Conservation (phyloP, 768 basidiomycete genomes). For the Agrocybe praecox region DNA sequence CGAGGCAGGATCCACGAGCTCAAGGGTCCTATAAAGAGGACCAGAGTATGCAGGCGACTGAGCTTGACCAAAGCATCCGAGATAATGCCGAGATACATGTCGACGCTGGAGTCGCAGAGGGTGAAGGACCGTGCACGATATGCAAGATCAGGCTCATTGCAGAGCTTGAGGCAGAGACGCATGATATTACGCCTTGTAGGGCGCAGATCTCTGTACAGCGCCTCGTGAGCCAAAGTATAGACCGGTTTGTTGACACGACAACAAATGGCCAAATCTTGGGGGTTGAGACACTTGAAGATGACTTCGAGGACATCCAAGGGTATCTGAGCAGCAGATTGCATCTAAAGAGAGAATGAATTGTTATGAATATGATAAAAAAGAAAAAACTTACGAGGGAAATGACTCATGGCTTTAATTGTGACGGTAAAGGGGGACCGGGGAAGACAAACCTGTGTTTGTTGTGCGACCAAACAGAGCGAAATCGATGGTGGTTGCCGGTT, state of each 20-base stretch:
- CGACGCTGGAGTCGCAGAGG: slow-evolving; percentile 15
- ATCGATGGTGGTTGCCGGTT: background rate
- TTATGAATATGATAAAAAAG: too few relatives aligned
- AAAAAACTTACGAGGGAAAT: too few relatives aligned
- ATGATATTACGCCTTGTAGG: slow-evolving; percentile 20
- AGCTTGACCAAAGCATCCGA: slow-evolving; percentile 21
- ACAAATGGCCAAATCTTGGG: slow-evolving; percentile 18
- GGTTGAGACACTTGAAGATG: slow-evolving; percentile 16
- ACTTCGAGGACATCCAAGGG: slow-evolving; percentile 24
- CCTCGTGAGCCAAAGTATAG: slow-evolving; percentile 17
- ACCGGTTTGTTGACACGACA: slow-evolving; percentile 22
- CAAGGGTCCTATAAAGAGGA: slow-evolving; percentile 19
- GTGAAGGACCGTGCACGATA: slow-evolving; percentile 20
- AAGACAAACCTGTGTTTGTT: slow-evolving; percentile 4
- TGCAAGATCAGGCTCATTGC: slow-evolving; percentile 20
- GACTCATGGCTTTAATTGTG: too few relatives aligned
- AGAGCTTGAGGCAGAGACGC: slow-evolving; percentile 22
- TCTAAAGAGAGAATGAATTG: too few relatives aligned
- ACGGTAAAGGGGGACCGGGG: too few relatives aligned
- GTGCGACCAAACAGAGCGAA: slow-evolving; percentile 7
- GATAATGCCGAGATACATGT: slow-evolving; percentile 23
- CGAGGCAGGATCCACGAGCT: slow-evolving; percentile 26
- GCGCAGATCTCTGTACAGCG: slow-evolving; percentile 23
- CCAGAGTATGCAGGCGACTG: slow-evolving; percentile 22
- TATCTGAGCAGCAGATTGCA: slow-evolving; percentile 2